phyloP scores from a whole-genome alignment of 2,329 filamentous ascomycete species.

The Fusarium compactum region DNA sequence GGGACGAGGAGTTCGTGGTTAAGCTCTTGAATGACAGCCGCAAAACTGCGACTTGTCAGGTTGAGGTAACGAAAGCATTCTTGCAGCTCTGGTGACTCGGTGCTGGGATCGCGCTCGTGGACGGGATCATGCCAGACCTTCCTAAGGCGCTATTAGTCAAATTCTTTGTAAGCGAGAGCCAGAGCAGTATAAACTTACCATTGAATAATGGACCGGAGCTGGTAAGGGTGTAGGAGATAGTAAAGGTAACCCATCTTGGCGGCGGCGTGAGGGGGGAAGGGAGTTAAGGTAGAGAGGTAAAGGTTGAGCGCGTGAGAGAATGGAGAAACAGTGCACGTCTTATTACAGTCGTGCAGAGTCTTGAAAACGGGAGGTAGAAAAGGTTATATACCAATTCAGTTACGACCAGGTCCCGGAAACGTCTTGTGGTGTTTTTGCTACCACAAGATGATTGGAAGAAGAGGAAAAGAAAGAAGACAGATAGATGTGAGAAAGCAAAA shows the following conservation, averaged over 20 bases:
- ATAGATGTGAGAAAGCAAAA: conserved; percentile 40
- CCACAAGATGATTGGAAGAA: conserved; percentile 35
- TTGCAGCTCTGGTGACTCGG: conserved; percentile 79
- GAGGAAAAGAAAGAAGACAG: conserved; percentile 30
- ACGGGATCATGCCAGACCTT: conserved; percentile 97
- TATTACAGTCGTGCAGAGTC: conserved; percentile 25
- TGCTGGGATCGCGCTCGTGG: conserved; percentile 80
- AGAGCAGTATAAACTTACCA: conserved; percentile 69
- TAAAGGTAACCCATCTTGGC: conserved; percentile 74
- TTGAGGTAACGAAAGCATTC: conserved; percentile 90
- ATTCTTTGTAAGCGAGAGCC: background rate
- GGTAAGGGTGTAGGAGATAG: conserved; percentile 78
- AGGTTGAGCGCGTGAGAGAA: conserved; percentile 18
- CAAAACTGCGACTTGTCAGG: conserved; percentile 91
- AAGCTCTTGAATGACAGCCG: conserved; percentile 92
- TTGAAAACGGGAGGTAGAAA: conserved; percentile 34
- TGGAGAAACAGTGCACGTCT: conserved; percentile 35
- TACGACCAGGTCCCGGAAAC: conserved; percentile 39
- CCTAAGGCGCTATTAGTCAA: conserved; percentile 63
- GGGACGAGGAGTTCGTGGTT: conserved; percentile 94
- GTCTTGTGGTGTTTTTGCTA: conserved; percentile 36
- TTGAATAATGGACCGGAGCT: conserved; percentile 88
- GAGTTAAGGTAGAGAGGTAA: conserved; percentile 4
- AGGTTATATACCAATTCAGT: conserved; percentile 42
- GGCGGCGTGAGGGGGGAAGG: conserved; percentile 19